A percentile compares a stretch with the other conserved stretches of the same genome.
phyloP scores from a whole-genome alignment of 2,329 filamentous ascomycete genomes.

The Teratosphaeria destructans region DNA sequence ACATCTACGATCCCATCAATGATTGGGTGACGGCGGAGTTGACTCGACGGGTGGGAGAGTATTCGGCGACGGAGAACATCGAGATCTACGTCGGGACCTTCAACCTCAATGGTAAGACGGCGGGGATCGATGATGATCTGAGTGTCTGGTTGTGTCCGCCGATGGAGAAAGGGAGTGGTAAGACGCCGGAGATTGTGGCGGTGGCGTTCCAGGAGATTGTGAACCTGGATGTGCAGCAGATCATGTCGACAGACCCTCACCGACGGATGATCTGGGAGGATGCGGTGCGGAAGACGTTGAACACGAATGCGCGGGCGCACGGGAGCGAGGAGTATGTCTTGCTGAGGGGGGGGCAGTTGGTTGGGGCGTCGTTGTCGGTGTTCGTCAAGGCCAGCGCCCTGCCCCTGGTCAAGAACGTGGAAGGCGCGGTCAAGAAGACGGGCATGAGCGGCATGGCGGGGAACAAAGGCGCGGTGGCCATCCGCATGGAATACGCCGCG shows the following conservation, averaged over 20 bases:
- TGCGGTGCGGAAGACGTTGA: slow-evolving; percentile 67
- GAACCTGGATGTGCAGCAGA: slow-evolving; percentile 93
- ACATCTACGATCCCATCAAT: slow-evolving; percentile 88
- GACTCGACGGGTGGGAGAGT: slow-evolving; percentile 55
- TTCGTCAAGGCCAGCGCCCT: slow-evolving; percentile 76
- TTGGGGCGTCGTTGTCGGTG: slow-evolving; percentile 84
- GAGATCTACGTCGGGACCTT: slow-evolving; percentile 62
- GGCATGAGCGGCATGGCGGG: slow-evolving; percentile 95
- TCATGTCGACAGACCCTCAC: slow-evolving; percentile 94
- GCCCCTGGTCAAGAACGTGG: slow-evolving; percentile 84
- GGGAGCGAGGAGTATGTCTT: slow-evolving; percentile 76
- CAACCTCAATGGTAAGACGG: slow-evolving; percentile 82
- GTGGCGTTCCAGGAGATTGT: slow-evolving; percentile 98
- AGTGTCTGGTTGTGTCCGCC: slow-evolving; percentile 74
- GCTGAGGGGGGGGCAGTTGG: slow-evolving; percentile 82
- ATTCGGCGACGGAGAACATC: slow-evolving; percentile 62
- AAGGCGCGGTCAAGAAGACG: slow-evolving; percentile 88
- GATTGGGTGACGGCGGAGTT: slow-evolving; percentile 78
- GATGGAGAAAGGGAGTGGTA: slow-evolving; percentile 33
- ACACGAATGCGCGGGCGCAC: slow-evolving; percentile 53
- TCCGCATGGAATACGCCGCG: slow-evolving; percentile 87
- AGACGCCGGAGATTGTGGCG: slow-evolving; percentile 73
- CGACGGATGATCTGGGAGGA: slow-evolving; percentile 78
- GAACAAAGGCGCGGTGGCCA: slow-evolving; percentile 95
- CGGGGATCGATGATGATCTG: slow-evolving; percentile 68